Evolutionary conservation across 2,329 filamentous ascomycete genomes (phyloP), one percentile per base, ranked within the genome.

Genomic region (Gnomoniopsis smithogilvyi): DNA sequence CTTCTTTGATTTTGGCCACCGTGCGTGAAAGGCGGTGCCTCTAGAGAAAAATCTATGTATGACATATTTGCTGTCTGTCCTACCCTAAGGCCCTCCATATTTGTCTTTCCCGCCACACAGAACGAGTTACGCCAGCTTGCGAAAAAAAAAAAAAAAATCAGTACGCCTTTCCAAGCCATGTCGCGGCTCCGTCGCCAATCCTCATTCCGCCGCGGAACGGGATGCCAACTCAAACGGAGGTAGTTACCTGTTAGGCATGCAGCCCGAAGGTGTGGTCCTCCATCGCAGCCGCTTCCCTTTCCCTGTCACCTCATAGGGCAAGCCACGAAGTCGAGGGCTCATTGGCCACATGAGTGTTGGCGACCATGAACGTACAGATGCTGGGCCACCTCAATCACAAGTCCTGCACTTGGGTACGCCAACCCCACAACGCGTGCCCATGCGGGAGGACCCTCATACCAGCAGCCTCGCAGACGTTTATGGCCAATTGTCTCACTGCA

Each of bases 401-500:
- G 57, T 73, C 73, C 30, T 75, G 76, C 58, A 80, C 71, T 56
- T 77, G 75, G 49, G 67, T 72, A 56, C 73, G 72, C 79, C 78
- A 81, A 41, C 78, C 78, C 72, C 75, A 80, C 8, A 66, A 61
- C n/a, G 61, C 64, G 49, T 65, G 65, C 12, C 69, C 66, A 49
- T 67, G 68, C 17, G 59, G 43, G 8, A 80, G 66, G 64, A 66
- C 71, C 60, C 56, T 70, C 79, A 81, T 81, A 36, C 79, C 78
- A 11, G 74, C 69, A 24, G 76, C 76, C 61, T 76, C 67, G 65
- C 79, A 82, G 54, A 82, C 75, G 54, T 71, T 67, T 19, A 81
- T 74, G 8, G 76, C 73, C 34, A 79, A 65, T 30, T 74, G 71
- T 55, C 79, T 73, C 22, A 82, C 78, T 3, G 79, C 79, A 62